Evolutionary conservation across 2,329 filamentous ascomycete genomes (phyloP), one percentile per base, ranked within the genome.

Genomic region (Aspergillus spinulosporus): DNA sequence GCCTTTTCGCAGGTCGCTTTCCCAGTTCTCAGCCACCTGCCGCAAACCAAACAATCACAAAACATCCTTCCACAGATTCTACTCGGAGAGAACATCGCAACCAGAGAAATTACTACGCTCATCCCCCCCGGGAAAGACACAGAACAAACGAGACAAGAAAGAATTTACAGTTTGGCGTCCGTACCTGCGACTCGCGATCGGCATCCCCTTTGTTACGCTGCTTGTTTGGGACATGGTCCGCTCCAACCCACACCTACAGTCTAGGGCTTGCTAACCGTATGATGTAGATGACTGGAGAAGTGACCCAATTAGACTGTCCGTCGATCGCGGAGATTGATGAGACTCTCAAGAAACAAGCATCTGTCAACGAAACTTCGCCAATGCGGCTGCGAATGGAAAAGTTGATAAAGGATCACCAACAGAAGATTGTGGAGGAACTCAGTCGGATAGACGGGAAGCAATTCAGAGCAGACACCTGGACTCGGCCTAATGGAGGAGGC

Each of bases 381-480:
- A 97, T 99, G 93, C 92, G 94, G 54, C 82, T 99, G 56, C 90
- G 93, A 61, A 97, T 99, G 94, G 94, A 99, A 76, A 86, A 90
- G 67, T 89, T 97, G 72, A 95, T 97, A 75, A 94, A 94, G 74
- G 85, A 92, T 66, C 90, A 97, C 68, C 94, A 99, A 71, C 84
- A 90, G 66, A 84, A 88, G 60, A 99, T 99, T 57, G 88, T 97
- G 29, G 80, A 84, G 54, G 91, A 88, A 56, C 83, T 99, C 21
- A 88, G 95, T 72, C 83, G 86, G 65, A 80, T 97, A 43, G 94
- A 97, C 69, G 92, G 91, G 56, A 85, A 84, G 62, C 83, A 85
- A 63, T 99, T 99, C 79, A 83, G 84, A 58, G 80, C 86, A 58
- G 94, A 99, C 76, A 87, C 88, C 62, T 99, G 94, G 94, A 82